Evolutionary conservation across 768 basidiomycete genomes (phyloP), one percentile per base, ranked within the genome.

Genomic region (Cyclocybe cylindracea): DNA sequence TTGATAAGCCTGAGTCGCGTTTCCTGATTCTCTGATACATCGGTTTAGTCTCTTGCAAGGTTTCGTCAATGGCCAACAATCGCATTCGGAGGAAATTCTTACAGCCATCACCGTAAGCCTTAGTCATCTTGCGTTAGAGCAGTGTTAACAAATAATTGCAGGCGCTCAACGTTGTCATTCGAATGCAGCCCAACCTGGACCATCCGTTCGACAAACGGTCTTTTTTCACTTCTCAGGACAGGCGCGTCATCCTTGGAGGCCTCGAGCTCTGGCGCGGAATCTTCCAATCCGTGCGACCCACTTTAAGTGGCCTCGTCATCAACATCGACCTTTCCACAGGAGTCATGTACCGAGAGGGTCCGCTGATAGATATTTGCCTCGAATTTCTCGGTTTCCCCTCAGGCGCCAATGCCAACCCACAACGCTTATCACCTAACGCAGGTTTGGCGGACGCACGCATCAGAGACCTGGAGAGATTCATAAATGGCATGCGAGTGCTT

Each of bases 311-410:
- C 0, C 78, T 92, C 59, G 65, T 90, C 24, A 72, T 91, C 57
- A 92, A 91, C 51, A 77, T 92, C 56, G 90, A 92, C 54, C 87
- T 90, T 42, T 82, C 85, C 0, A 88, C 89, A 0, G 89, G 85
- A 0, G 78, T 84, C 24, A 88, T 92, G 85, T 91, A 85, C 63
- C 82, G 80, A 58, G 68, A 78, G 0, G 90, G 91, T 0, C 62
- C 74, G 0, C 72, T 92, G 2, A 68, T 88, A 47, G 65, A 72
- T 2, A 68, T 91, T 0, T 84, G 84, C 52, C 65, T 86, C 4
- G 83, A 83, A 3, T 81, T 80, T 60, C 61, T 89, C 11, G 62
- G 62, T 6, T 39, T 44, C 11, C 32, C 51, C 0, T 10, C 19
- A 2, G 18, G 37, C 16, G 19, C 33, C 8, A 11, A 36, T 14